These are phyloP conservation scores for Pelomyxa schiedti DNA, from an alignment of 78 protist genomes.

Conservation along the genomic window DNA sequence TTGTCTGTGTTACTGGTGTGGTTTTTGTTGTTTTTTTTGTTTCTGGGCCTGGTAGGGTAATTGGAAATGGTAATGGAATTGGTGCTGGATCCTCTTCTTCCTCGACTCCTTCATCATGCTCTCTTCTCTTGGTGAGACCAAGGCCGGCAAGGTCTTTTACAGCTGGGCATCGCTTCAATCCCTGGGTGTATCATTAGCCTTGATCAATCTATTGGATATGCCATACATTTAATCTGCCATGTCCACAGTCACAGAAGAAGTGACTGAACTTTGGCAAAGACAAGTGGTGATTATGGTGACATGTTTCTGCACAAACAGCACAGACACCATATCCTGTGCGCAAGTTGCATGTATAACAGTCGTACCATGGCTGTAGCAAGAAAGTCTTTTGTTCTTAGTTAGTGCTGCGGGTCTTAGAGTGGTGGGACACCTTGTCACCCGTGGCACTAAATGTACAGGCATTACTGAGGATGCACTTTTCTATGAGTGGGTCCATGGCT, in stretches of 20 bases:
- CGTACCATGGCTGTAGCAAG: not conserved
- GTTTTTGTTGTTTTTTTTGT: too few species aligned
- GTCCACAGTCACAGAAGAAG: not conserved
- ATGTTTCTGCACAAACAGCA: not conserved
- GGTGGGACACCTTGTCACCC: too few species aligned
- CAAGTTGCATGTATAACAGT: not conserved
- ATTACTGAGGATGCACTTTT: not conserved
- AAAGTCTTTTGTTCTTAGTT: too few species aligned
- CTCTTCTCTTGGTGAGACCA: not conserved
- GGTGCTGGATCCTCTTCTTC: too few species aligned
- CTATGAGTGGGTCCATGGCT: not conserved
- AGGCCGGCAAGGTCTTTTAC: not conserved
- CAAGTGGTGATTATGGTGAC: not conserved
- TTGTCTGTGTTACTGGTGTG: too few species aligned
- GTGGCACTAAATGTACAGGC: not conserved
- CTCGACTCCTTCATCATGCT: not conserved
- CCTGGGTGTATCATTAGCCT: not conserved
- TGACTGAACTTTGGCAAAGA: not conserved
- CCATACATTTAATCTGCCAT: not conserved
- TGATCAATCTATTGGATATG: not conserved
- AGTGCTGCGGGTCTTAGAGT: too few species aligned
- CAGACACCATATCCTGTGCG: not conserved
- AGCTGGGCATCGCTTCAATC: not conserved
- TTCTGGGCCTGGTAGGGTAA: too few species aligned
- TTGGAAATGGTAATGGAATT: too few species aligned